These are phyloP conservation scores for Tolypocladium cylindrosporum DNA, from an alignment of 2,329 filamentous ascomycete genomes.

Conservation along the genomic window DNA sequence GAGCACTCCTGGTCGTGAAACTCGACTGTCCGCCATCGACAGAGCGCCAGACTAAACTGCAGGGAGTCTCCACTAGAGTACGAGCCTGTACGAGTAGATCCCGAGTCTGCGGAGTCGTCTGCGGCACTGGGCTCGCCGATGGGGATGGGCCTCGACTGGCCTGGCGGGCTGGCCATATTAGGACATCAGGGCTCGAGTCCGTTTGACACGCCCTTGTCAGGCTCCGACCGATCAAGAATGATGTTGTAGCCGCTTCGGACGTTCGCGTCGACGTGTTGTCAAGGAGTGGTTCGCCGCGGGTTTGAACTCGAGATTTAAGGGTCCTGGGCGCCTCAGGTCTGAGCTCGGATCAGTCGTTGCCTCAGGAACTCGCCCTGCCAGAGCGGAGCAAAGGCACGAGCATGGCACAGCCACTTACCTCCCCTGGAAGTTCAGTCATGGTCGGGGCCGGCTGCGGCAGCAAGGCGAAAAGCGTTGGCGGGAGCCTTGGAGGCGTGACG, in stretches of 20 bases:
- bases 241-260: background rate
- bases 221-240: background rate
- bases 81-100: conserved; percentile 22
- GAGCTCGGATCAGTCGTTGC: background rate
- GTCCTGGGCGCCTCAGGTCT: background rate
- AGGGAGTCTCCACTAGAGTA: conserved; percentile 23
- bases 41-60: conserved; percentile 9
- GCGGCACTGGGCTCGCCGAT: conserved; percentile 3
- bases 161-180: conserved; percentile 23
- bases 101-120: conserved; percentile 10
- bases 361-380: background rate
- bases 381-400: background rate
- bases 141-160: conserved; percentile 12
- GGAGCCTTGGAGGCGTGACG: background rate
- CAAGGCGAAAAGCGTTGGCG: background rate
- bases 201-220: background rate
- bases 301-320: background rate
- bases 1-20: conserved; percentile 34
- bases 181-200: conserved; percentile 9
- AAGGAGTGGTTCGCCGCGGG: background rate
- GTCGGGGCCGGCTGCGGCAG: background rate
- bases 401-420: background rate
- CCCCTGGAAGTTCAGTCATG: conserved; percentile 6
- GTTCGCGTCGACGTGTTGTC: background rate
- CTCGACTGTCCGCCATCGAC: conserved; percentile 26